phyloP scores from a whole-genome alignment of 2,329 filamentous ascomycete genomes.

The Leptoxyphium fumago region DNA sequence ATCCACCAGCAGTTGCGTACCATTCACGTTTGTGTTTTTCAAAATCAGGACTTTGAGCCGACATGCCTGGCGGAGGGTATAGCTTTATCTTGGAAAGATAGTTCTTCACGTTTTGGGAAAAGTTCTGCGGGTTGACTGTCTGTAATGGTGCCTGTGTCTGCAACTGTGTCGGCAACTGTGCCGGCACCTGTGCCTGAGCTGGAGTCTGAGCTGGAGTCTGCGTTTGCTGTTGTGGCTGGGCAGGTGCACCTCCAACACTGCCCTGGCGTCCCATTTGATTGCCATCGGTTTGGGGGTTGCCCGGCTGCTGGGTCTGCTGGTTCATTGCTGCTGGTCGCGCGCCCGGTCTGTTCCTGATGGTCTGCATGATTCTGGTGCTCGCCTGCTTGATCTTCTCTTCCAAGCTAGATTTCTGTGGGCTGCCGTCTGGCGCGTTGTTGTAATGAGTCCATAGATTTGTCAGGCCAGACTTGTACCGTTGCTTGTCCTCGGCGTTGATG shows the following conservation, averaged over 20 bases:
- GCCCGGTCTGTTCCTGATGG: conserved; percentile 7
- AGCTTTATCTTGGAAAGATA: neutral
- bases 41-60: neutral
- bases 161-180: neutral
- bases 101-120: neutral
- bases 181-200: neutral
- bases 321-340: conserved; percentile 4
- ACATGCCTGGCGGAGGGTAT: neutral
- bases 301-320: conserved; percentile 10
- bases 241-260: conserved; percentile 2
- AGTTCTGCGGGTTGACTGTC: neutral
- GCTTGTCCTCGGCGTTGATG: conserved; percentile 40
- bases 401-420: conserved; percentile 18
- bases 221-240: conserved; percentile 2
- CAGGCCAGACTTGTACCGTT: conserved; percentile 39
- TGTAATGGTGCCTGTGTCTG: neutral
- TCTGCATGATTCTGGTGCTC: conserved; percentile 31
- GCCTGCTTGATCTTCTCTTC: conserved; percentile 35
- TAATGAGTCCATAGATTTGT: conserved; percentile 39
- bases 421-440: conserved; percentile 33
- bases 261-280: conserved; percentile 5
- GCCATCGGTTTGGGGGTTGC: conserved; percentile 3
- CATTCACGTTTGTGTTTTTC: neutral
- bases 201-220: conserved; percentile 2
- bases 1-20: neutral